phyloP scores from a whole-genome alignment of 805 yeast genomes.

The Yueomyces sp. region DNA sequence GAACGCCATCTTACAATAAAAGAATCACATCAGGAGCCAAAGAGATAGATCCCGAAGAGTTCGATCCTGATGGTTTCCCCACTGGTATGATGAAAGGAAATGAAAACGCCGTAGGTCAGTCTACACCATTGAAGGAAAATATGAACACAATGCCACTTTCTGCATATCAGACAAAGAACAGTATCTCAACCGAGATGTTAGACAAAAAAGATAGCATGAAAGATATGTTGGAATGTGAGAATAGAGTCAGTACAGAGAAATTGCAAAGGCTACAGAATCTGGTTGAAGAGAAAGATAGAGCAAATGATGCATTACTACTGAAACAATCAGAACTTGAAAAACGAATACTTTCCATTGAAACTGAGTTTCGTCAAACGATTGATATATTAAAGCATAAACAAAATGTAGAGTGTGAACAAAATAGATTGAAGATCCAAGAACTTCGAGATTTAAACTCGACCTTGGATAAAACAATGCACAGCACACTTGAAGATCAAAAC shows the following conservation, averaged over 20 bases:
- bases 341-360: slow-evolving; percentile 3
- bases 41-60: too few species aligned
- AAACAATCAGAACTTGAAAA: not conserved
- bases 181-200: too few species aligned
- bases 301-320: not conserved
- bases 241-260: too few species aligned
- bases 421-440: too few species aligned
- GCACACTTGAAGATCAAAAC: not conserved
- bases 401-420: not conserved
- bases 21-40: too few species aligned
- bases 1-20: too few species aligned
- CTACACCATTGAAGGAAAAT: not conserved
- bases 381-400: not conserved
- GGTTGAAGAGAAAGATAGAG: not conserved
- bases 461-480: not conserved
- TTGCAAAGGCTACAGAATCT: not conserved
- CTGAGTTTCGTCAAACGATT: slow-evolving; percentile 1
- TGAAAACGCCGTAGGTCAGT: not conserved
- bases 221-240: too few species aligned
- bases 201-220: too few species aligned
- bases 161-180: too few species aligned
- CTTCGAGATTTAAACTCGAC: not conserved
- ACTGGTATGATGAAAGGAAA: not conserved
- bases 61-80: too few species aligned
- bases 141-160: too few species aligned